Base-by-base conservation (phyloP, 164 flowering plant genomes). In the Warburgia ugandensis region DNA sequence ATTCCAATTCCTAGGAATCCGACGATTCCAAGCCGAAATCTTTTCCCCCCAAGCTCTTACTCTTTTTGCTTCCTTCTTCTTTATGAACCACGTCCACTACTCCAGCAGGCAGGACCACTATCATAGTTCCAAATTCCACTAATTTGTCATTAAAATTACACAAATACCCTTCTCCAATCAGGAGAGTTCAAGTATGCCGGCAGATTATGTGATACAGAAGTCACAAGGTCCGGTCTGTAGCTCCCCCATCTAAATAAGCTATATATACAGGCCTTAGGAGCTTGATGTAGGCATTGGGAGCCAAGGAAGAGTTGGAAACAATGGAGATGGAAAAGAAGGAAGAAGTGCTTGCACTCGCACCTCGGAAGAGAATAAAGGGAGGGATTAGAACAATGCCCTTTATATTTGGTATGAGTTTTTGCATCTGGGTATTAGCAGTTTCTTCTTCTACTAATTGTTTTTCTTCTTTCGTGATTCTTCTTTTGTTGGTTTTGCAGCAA, bases 371-470 rank as follows among this genome's bases (percentile, higher is more conserved):
- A 60, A 66, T 29, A 21, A 75, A 70, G 59, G 91, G 91, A 48
- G 91, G 91, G 29, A 6, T 80, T 49, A 33, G 70, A 54, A 86
- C 91, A 37, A 86, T 86, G 91, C 95, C 95, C 53, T 77, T 79
- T 72, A 86, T 86, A 50, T 83, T 86, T 48, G 80, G 95, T 86
- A 71, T 44, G 68, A 20, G 19, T 17, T 17, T 40, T 21, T 2
- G 7, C n/a, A 4, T 9, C 29, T 0, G 19, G 13, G 13, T 14
- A 6, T 14, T n/a, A n/a, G n/a, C n/a, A n/a, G 1, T 29, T 5
- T 50, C 1, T 25, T 9, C 30, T 4, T 55, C n/a, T n/a, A n/a
- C n/a, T n/a, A n/a, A n/a, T n/a, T n/a, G n/a, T n/a, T n/a, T n/a
- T n/a, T n/a, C n/a, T n/a, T n/a, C n/a, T n/a, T n/a, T n/a, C n/a